Percentiles rank a stretch among this genome's conserved stretches.
Evolutionary conservation across 2,329 filamentous ascomycete species (phyloP).

Genomic region (Leptographium lundbergii): DNA sequence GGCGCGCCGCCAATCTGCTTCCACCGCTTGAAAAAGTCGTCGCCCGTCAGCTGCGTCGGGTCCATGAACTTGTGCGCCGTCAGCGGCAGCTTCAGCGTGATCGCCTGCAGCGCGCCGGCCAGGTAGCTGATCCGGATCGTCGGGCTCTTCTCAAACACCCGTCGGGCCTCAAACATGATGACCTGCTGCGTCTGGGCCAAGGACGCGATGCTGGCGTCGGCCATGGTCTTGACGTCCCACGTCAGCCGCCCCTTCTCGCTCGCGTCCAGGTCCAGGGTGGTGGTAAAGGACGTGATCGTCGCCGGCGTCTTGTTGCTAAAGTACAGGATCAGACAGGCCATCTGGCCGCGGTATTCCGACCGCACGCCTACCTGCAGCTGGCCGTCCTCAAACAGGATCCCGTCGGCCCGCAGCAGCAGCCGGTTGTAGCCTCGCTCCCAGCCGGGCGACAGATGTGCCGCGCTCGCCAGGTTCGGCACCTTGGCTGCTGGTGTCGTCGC

Average conservation of each 20-base stretch:
- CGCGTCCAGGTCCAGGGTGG: constrained; percentile 73
- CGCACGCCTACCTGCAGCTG: constrained; percentile 88
- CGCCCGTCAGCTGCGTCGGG: constrained; percentile 66
- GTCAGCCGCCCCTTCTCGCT: constrained; percentile 54
- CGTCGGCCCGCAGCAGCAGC: constrained; percentile 67
- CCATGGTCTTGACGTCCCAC: constrained; percentile 77
- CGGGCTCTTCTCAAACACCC: constrained; percentile 69
- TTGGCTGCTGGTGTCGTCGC: constrained; percentile 32
- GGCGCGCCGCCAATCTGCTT: constrained; percentile 89
- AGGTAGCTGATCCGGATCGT: constrained; percentile 92
- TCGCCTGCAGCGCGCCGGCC: constrained; percentile 80
- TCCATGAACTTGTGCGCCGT: constrained; percentile 96
- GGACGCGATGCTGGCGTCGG: constrained; percentile 66
- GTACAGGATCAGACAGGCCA: constrained; percentile 91
- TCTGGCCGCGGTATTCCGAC: constrained; percentile 88
- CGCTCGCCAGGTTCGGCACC: constrained; percentile 76
- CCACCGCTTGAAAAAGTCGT: constrained; percentile 99
- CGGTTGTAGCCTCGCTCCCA: constrained; percentile 88
- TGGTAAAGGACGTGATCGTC: constrained; percentile 81
- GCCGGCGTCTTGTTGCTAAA: constrained; percentile 89
- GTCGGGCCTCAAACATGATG: constrained; percentile 82
- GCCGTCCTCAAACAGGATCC: constrained; percentile 85
- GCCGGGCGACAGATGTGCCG: constrained; percentile 82
- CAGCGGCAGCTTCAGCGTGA: constrained; percentile 83
- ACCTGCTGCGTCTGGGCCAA: constrained; percentile 81